Evolutionary conservation across 371 early-diverging fungal species (phyloP).

Genomic region (Phascolomyces articulosus): DNA sequence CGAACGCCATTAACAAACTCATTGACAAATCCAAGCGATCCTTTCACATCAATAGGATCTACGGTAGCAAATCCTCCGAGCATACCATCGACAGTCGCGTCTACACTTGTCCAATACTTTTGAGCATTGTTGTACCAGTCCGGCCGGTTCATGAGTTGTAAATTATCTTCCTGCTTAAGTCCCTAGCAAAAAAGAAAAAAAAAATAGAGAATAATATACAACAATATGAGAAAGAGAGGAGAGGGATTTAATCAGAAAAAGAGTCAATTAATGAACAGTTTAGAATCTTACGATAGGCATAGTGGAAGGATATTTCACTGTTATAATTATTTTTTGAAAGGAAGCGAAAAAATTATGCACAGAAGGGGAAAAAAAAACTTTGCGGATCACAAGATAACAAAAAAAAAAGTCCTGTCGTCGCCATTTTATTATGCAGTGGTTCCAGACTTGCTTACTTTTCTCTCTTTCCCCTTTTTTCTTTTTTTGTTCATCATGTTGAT

Average conservation of each 20-base stretch:
- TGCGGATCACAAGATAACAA: too few relatives aligned
- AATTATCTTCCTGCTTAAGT: conserved; percentile 23
- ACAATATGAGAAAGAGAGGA: background rate
- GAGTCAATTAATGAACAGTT: too few relatives aligned
- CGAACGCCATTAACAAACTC: conserved; percentile 53
- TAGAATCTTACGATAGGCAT: conserved; percentile 13
- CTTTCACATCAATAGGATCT: conserved; percentile 74
- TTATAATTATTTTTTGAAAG: too few relatives aligned
- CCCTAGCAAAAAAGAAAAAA: conserved; percentile 7
- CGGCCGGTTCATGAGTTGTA: conserved; percentile 33
- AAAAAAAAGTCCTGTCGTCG: too few relatives aligned
- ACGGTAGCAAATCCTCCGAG: conserved; percentile 84
- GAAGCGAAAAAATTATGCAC: background rate
- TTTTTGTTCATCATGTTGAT: conserved; percentile 23
- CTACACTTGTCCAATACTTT: conserved; percentile 80
- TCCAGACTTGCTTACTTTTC: background rate
- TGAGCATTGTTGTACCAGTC: conserved; percentile 89
- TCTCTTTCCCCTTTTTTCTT: conserved; percentile 1
- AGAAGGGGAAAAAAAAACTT: too few relatives aligned
- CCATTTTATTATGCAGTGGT: too few relatives aligned
- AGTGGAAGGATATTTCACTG: too few relatives aligned
- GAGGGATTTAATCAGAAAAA: background rate
- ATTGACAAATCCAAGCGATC: conserved; percentile 70
- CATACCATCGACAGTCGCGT: conserved; percentile 85
- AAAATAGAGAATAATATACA: background rate